Base-by-base conservation (phyloP, 441 rosid genomes). In the Syzygium malaccense region DNA sequence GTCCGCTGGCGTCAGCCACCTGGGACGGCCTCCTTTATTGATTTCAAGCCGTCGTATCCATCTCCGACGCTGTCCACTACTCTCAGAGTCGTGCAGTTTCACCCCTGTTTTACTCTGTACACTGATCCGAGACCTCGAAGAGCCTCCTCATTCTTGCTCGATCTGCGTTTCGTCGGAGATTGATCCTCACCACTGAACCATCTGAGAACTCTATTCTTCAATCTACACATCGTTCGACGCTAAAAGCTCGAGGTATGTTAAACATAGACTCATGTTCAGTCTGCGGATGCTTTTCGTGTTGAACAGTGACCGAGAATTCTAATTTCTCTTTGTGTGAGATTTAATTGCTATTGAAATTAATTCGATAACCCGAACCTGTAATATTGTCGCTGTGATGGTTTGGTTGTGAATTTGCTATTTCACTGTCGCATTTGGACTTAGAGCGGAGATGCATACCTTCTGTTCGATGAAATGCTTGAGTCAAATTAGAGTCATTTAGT, bases 321-420 rank as follows among this genome's bases (percentile, higher is more conserved):
- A 10, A 25, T 0, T 57, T 25, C 62, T 57, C n/a, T n/a, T 11
- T 2, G 62, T 25, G 0, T 23, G 62, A 57, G 62, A 25, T 57
- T 25, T 57, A 57, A 0, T 57, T 25, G 62, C 0, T 57, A 25
- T 4, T 57, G 62, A 57, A 25, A 57, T 25, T 57, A 28, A 57
- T 57, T 0, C 26, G n/a, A 25, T 57, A 57, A 10, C 0, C n/a
- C 0, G n/a, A 57, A 57, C 12, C 7, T 0, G 62, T 14, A 57
- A 57, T 57, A 28, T 11, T 57, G 62, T 57, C n/a, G 25, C 62
- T 25, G 23, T 64, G 41, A 15, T 64, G 75, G 6, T 64, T 64
- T 64, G 75, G 75, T 64, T 30, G 3, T 30, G 75, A 64, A 17
- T 19, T 41, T 33, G 75, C 75, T 64, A 30, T 15, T 64, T 64